phyloP scores from a whole-genome alignment of 495 filamentous ascomycete species.

The Aspergillus sparsus region DNA sequence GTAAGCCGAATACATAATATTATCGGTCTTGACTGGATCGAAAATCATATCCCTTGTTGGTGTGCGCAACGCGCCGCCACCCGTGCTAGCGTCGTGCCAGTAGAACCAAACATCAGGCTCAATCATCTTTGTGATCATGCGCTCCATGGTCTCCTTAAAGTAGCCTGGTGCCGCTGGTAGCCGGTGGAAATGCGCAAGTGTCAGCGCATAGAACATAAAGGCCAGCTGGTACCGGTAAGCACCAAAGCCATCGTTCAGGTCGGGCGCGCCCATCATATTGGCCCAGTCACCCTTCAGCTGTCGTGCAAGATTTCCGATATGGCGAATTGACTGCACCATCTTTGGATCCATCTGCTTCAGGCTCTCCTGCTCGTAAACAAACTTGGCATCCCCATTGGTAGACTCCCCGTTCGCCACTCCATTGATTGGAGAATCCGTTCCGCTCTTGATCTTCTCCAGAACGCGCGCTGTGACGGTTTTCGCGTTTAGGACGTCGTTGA shows the following conservation, averaged over 20 bases:
- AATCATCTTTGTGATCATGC: constrained; percentile 4
- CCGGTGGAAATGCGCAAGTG: constrained; percentile 5
- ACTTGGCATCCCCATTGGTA: not conserved
- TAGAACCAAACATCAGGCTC: constrained; percentile 13
- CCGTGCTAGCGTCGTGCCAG: constrained; percentile 11
- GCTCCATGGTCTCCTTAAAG: constrained; percentile 9
- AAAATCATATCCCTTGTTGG: not conserved
- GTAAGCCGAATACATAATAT: constrained; percentile 13
- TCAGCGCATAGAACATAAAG: constrained; percentile 8
- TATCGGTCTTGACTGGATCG: constrained; percentile 7
- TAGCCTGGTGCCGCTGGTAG: constrained; percentile 1
- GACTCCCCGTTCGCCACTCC: not conserved
- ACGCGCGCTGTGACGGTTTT: not conserved
- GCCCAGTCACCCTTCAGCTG: constrained; percentile 12
- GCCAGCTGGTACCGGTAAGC: constrained; percentile 9
- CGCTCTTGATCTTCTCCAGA: not conserved
- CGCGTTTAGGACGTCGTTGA: constrained; percentile 6
- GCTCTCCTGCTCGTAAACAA: constrained; percentile 6
- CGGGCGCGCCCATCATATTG: constrained; percentile 9
- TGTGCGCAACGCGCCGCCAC: not conserved
- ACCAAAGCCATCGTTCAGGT: constrained; percentile 14
- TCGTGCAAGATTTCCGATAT: constrained; percentile 9
- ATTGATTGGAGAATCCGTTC: not conserved
- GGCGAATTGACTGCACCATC: constrained; percentile 2
- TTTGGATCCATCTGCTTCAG: not conserved